Conservation (phyloP, 1,139 yeast genomes). For the Maudiozyma humilis region DNA sequence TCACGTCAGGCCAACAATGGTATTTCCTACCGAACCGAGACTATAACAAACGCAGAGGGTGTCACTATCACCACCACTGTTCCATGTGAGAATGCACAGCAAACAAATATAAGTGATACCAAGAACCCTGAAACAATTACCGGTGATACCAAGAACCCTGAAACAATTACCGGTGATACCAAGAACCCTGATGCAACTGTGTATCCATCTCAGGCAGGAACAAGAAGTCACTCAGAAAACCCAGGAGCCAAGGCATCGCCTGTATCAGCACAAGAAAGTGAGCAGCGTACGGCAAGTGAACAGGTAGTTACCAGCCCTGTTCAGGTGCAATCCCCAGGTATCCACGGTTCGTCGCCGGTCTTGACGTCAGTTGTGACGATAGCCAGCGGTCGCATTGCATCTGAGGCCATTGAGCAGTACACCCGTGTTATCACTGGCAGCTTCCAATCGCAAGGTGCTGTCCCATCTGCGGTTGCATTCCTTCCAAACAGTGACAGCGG, state of each 20-base stretch:
- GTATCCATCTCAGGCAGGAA: no score
- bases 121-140: no score
- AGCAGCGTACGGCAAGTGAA: no score
- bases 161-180: background rate
- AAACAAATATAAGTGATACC: no score
- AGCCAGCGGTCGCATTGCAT: background rate
- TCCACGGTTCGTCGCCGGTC: background rate
- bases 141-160: background rate
- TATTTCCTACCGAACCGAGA: background rate
- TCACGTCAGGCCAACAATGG: background rate
- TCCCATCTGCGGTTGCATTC: background rate
- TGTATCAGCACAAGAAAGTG: no score
- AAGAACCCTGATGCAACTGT: background rate
- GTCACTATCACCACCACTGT: background rate
- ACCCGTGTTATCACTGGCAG: background rate
- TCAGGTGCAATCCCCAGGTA: background rate
- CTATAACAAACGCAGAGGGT: background rate
- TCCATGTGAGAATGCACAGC: no score
- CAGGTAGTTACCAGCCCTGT: background rate
- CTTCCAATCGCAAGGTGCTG: background rate
- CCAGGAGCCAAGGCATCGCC: background rate
- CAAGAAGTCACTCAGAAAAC: no score
- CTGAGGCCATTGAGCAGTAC: background rate
- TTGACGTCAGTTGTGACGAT: background rate
- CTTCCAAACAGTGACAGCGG: background rate